A percentile compares a stretch with the other conserved stretches of the same genome.
Conservation (phyloP, 306 rosid genomes). For the Dalbergia cultrata region DNA sequence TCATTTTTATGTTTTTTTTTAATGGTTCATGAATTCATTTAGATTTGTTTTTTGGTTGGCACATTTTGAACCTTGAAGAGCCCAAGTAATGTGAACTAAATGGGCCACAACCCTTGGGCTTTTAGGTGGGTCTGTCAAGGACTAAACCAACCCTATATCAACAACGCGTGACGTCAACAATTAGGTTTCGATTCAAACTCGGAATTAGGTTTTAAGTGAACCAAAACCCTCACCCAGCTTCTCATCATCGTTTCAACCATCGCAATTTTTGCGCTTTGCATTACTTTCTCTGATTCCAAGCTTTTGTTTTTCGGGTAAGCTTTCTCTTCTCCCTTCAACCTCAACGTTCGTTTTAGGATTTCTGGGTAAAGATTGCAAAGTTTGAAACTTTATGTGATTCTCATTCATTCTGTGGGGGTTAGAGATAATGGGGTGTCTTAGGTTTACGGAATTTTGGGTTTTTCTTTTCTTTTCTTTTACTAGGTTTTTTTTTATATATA, state of each 20-base stretch:
- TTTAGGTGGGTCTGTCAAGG: neutral
- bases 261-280: neutral
- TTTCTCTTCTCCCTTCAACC: neutral
- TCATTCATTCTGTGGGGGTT: neutral
- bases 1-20: too few species aligned
- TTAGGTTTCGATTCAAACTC: neutral
- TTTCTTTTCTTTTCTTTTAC: neutral
- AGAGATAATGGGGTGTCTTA: neutral
- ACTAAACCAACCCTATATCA: too few species aligned
- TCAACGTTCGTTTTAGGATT: constrained; percentile 5
- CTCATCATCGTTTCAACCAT: neutral
- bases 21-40: too few species aligned
- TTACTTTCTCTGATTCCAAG: neutral
- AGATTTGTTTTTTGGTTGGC: too few species aligned
- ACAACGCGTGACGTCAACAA: too few species aligned
- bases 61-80: too few species aligned
- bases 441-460: neutral
- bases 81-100: neutral
- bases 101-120: neutral
- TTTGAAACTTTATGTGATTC: constrained; percentile 1
- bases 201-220: neutral
- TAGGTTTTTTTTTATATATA: neutral
- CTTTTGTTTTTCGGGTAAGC: constrained; percentile 4
- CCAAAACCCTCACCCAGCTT: neutral
- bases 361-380: neutral